Base-by-base conservation (phyloP, 257 asterid species). In the Capsicum baccatum region DNA sequence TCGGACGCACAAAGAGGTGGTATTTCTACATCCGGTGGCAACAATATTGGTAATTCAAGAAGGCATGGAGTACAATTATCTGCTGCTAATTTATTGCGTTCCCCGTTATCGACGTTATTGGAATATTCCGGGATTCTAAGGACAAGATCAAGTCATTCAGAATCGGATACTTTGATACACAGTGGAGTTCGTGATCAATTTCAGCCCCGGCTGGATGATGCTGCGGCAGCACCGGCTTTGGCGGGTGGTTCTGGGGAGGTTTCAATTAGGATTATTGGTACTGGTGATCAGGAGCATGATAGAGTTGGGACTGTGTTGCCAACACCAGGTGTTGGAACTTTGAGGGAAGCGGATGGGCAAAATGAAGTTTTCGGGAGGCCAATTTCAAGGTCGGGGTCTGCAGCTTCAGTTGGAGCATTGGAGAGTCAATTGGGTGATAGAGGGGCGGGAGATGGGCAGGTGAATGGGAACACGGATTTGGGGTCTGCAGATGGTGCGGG, bases 211-310 rank as follows among this genome's bases (percentile, higher is more conserved):
- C 82, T 69, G 0, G 86, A 87, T 10, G 90, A 54, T 26, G 69
- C 91, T 33, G 85, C 86, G 35, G 85, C 91, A 39, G 50, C 89
- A 64, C 66, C 89, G 8, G 73, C 87, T 68, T 83, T 84, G 62
- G 83, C 81, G 9, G 86, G 67, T n/a, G 88, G 81, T 6, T 74
- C 88, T 3, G 98, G 88, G 39, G 98, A 94, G 91, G 98, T 95
- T 84, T 92, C 98, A 8, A 95, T 95, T 56, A 89, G 97, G 91
- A 95, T 95, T 35, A 86, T 92, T 33, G 93, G 92, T 37, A 85
- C 92, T 5, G 90, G 86, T 5, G 92, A 91, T 50, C 92, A 85
- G 16, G 94, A 91, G 52, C 89, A 90, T 33, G 92, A 90, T 33
- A 83, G 93, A 91, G 87, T 64, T 82, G 85, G 85, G 13, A 17